Percentiles rank a stretch among this genome's conserved stretches.
phyloP scores from a whole-genome alignment of 2,329 filamentous ascomycete species.

The Sphaerulina populicola region DNA sequence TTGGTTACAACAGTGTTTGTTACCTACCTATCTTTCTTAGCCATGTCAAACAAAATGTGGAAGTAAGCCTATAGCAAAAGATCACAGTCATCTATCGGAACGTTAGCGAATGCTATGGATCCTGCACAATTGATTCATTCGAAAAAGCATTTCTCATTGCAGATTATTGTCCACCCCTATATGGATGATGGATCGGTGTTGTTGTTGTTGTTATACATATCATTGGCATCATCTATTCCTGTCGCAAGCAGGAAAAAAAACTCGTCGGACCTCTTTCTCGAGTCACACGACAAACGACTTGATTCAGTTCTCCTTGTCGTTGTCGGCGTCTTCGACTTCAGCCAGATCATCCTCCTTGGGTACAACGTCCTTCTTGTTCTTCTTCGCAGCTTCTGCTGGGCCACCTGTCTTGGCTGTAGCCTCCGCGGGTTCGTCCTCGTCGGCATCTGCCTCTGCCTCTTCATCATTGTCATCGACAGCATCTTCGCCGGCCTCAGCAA shows the following conservation, averaged over 20 bases:
- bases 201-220: neutral
- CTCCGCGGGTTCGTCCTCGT: conserved; percentile 29
- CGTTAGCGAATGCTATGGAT: no score
- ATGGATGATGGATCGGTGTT: no score
- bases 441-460: conserved; percentile 18
- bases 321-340: conserved; percentile 21
- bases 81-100: no score
- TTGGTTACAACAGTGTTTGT: no score
- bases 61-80: no score
- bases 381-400: conserved; percentile 28
- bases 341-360: conserved; percentile 29
- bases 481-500: conserved; percentile 3
- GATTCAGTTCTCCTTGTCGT: conserved; percentile 6
- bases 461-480: conserved; percentile 17
- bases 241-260: neutral
- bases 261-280: neutral
- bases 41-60: no score
- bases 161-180: neutral
- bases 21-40: no score
- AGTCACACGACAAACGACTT: no score
- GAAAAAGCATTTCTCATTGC: neutral
- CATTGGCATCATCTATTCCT: neutral
- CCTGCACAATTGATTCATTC: no score
- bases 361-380: conserved; percentile 24
- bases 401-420: conserved; percentile 25